These are phyloP conservation scores for Candida tibetensis DNA, from an alignment of 805 yeast genomes.

Conservation along the genomic window DNA sequence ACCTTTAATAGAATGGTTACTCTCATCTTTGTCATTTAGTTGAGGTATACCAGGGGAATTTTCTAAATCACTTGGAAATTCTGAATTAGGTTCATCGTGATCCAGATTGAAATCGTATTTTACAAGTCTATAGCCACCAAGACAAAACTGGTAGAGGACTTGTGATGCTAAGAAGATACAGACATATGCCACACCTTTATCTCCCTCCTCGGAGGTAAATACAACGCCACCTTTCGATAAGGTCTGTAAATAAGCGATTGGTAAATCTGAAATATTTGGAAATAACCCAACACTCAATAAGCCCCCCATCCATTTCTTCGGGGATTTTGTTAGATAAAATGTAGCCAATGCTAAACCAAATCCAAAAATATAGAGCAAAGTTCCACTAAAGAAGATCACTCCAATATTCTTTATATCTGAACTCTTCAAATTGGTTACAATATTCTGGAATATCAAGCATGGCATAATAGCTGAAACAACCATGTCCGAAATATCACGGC, in stretches of 20 bases:
- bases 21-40: constrained; percentile 9
- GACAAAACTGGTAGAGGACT: constrained; percentile 64
- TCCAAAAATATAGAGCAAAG: constrained; percentile 52
- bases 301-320: constrained; percentile 77
- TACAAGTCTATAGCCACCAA: constrained; percentile 70
- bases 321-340: constrained; percentile 54
- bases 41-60: background rate
- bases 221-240: constrained; percentile 57
- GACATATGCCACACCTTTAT: constrained; percentile 79
- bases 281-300: constrained; percentile 66
- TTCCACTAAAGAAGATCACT: constrained; percentile 49
- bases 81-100: constrained; percentile 24
- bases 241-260: constrained; percentile 79
- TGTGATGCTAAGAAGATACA: constrained; percentile 73
- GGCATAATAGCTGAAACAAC: constrained; percentile 71
- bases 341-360: constrained; percentile 44
- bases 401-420: constrained; percentile 71
- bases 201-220: constrained; percentile 58
- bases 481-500: constrained; percentile 67
- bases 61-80: background rate
- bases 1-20: constrained; percentile 7
- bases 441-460: constrained; percentile 69
- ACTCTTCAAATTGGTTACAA: constrained; percentile 63
- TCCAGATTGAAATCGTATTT: constrained; percentile 70
- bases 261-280: constrained; percentile 79